These are phyloP conservation scores for Saccharomycopsis hybrid DNA, from an alignment of 1,139 yeast genomes.

Conservation along the genomic window DNA sequence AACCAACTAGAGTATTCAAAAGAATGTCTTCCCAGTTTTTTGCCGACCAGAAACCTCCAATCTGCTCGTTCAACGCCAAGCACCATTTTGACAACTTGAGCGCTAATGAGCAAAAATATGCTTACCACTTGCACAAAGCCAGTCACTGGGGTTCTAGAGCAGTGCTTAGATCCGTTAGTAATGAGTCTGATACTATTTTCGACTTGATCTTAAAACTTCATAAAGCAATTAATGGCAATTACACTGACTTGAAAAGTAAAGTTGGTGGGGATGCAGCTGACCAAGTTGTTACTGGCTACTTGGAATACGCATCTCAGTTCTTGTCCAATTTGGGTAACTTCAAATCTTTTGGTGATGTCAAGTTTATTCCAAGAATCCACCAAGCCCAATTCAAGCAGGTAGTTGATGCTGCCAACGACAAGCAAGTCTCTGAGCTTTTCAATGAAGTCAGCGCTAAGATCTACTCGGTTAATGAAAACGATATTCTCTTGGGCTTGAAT, in stretches of 20 bases:
- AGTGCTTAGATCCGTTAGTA: slow-evolving; percentile 76
- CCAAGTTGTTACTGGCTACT: slow-evolving; percentile 45
- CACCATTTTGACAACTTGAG: slow-evolving; percentile 44
- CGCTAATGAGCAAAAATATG: slow-evolving; percentile 56
- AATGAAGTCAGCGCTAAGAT: slow-evolving; percentile 41
- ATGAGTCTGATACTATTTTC: slow-evolving; percentile 69
- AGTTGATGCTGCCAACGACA: slow-evolving; percentile 32
- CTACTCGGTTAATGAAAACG: slow-evolving; percentile 42
- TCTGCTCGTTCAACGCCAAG: slow-evolving; percentile 36
- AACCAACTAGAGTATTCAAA: slow-evolving; percentile 6
- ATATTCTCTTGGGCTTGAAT: slow-evolving; percentile 68
- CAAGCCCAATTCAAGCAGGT: slow-evolving; percentile 41
- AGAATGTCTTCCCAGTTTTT: slow-evolving; percentile 20
- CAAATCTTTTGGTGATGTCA: slow-evolving; percentile 84
- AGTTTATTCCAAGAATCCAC: slow-evolving; percentile 64
- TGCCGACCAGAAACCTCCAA: slow-evolving; percentile 47
- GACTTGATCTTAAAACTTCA: slow-evolving; percentile 62
- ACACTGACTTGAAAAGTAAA: slow-evolving; percentile 32
- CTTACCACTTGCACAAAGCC: slow-evolving; percentile 78
- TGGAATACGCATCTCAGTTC: slow-evolving; percentile 79
- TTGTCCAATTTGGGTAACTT: slow-evolving; percentile 78
- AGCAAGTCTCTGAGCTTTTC: slow-evolving; percentile 36
- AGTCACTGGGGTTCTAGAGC: slow-evolving; percentile 79
- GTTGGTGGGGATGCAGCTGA: slow-evolving; percentile 33
- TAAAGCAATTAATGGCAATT: slow-evolving; percentile 44